Percentiles rank a stretch among this genome's conserved stretches.
Conservation (phyloP, 768 basidiomycete genomes). For the Lentinula edodes region DNA sequence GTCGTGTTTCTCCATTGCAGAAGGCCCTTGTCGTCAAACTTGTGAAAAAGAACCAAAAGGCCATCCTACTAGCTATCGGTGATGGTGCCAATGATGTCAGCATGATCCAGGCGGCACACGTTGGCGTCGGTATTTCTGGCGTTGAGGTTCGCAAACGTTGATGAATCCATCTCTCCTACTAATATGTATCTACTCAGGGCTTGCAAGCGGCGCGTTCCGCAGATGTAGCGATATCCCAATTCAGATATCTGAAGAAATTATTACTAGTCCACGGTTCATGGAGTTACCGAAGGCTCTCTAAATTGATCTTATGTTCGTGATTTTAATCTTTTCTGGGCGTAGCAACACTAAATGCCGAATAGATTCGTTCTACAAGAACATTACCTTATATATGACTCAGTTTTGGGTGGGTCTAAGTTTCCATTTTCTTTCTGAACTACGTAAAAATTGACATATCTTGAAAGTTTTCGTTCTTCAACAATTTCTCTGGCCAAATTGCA, state of each 20-base stretch:
- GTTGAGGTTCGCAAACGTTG: conserved; percentile 61
- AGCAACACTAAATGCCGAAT: conserved; percentile 8
- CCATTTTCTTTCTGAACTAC: background rate
- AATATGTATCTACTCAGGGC: conserved; percentile 45
- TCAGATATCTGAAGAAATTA: conserved; percentile 91
- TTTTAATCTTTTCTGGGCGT: background rate
- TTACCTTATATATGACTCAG: conserved; percentile 95
- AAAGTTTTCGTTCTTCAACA: conserved; percentile 99
- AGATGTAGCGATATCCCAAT: conserved; percentile 97
- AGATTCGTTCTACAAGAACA: conserved; percentile 99
- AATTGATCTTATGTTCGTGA: conserved; percentile 87
- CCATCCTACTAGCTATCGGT: conserved; percentile 93
- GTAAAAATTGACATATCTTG: background rate
- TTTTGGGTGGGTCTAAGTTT: conserved; percentile 73
- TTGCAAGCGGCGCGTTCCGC: conserved; percentile 97
- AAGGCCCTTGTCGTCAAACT: conserved; percentile 97
- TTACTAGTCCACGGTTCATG: conserved; percentile 96
- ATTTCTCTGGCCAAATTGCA: conserved; percentile 97
- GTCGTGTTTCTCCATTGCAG: conserved; percentile 95
- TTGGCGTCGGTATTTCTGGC: conserved; percentile 96
- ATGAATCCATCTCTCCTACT: background rate
- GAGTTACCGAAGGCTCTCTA: conserved; percentile 95
- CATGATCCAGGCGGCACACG: conserved; percentile 99
- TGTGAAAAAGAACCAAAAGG: conserved; percentile 94
- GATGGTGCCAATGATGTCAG: conserved; percentile 98